Evolutionary conservation across 75 land plant genomes (phyloP).

Genomic region (Pinus albicaulis): DNA sequence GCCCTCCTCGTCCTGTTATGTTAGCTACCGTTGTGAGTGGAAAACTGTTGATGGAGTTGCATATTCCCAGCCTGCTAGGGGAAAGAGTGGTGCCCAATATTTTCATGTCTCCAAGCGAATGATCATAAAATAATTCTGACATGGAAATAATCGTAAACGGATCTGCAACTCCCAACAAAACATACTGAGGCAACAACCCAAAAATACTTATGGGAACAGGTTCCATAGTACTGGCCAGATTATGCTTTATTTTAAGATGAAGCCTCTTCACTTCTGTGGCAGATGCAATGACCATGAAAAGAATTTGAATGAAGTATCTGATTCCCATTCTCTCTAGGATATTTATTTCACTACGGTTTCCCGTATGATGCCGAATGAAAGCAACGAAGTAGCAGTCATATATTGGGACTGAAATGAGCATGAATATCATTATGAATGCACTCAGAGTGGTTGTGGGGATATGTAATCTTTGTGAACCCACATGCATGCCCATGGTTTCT

Average conservation of each 20-base stretch:
- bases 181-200: conserved; percentile 80
- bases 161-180: too few relatives aligned
- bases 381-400: conserved; percentile 57
- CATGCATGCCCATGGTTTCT: conserved; percentile 37
- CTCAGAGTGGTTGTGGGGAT: conserved; percentile 63
- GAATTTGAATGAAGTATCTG: too few relatives aligned
- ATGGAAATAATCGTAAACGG: conserved; percentile 71
- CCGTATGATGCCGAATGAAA: conserved; percentile 26
- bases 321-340: conserved; percentile 52
- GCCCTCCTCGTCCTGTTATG: conserved; percentile 40
- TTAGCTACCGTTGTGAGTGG: conserved; percentile 61
- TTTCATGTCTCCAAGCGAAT: conserved; percentile 80
- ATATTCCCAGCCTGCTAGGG: conserved; percentile 76
- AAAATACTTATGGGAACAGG: conserved; percentile 86
- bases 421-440: conserved; percentile 43
- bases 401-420: too few relatives aligned
- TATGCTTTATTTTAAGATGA: conserved; percentile 24
- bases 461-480: conserved; percentile 17
- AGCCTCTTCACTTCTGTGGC: conserved; percentile 39
- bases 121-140: conserved; percentile 87
- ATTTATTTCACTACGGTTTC: conserved; percentile 38
- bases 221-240: conserved; percentile 18
- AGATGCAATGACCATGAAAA: conserved; percentile 41
- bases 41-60: conserved; percentile 80
- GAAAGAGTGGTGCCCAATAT: conserved; percentile 84